Evolutionary conservation across 345 rosid species (phyloP), one percentile per base, ranked within the genome.

Genomic region (Arabidopsis thaliana): DNA sequence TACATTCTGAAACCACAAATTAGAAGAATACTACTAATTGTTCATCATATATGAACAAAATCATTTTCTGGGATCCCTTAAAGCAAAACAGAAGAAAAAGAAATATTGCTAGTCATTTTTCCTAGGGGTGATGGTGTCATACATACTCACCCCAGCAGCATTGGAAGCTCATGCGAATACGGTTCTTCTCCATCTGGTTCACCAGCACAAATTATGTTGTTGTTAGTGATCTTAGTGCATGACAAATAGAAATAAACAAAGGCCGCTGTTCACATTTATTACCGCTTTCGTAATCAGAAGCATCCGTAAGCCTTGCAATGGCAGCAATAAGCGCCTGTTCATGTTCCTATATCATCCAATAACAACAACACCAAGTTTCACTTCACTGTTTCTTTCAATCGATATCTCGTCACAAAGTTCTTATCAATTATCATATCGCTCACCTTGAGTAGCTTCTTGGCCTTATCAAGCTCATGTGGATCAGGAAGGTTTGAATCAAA

Each of bases 261-360:
- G n/a, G 8, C 16, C 14, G 42, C 45, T 7, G 8, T 68, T 51
- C 55, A 77, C 65, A 67, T 37, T 36, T 61, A 71, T 79, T 95
- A 95, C 99, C 99, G 58, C 94, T 95, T 81, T 92, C 98, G 34
- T 80, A 90, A 73, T 88, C 96, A 66, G 97, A 92, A 38, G 94
- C 91, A 81, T 92, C 97, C 7, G 93, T 91, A 53, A 95, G 91
- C 87, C 88, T 86, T 42, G 96, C 87, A 71, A 95, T 90, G 40
- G 98, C 98, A 50, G 88, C 88, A 12, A 91, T 50, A 25, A 95
- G 91, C 14, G 98, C 93, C 59, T 84, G 96, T 76, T 95, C 99
- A 75, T 95, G 99, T 37, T 95, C 99, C 99, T 95, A 91, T 81
- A 81, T 55, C 38, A 71, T 68, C 55, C 73, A 59, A 67, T 22